Base-by-base conservation (phyloP, 1,284 basidiomycete species). In the Rhodotorula sp. region DNA sequence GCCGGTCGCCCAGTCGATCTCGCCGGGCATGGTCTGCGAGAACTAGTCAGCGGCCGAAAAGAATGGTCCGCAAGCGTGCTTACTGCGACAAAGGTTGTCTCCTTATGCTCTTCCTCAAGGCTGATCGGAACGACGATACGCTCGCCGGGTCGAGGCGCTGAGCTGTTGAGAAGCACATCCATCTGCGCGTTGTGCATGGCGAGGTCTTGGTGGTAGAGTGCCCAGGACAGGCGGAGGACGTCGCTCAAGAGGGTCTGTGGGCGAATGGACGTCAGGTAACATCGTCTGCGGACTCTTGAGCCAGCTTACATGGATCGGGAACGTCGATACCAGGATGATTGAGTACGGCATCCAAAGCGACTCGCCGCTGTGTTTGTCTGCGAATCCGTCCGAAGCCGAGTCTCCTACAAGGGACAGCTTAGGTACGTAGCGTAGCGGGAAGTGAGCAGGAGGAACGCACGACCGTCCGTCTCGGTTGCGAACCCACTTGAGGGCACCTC, bases 1-100 rank as follows among this genome's bases (percentile, higher is more conserved):
- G 32, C 80, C 81, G 34, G 77, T 77, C 39, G 81, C 79, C 76
- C 82, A 83, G 68, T 83, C 81, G 46, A 82, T 69, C 4, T 78
- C 80, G 11, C 83, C 83, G 2, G 83, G 79, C 80, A 83, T 80
- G 59, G 52, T 66, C 67, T 74, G 67, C 8, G 17, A n/a, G 19
- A 10, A 8, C 4, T 4, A 47, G 64, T 48, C 36, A 56, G 34
- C 46, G 19, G 29, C 29, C 20, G 8, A 58, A 47, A 30, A 48
- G 24, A 32, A 62, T 19, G 10, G 9, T 19, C 47, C 32, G 24
- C 9, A 20, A 24, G 47, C 6, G 53, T 10, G 39, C 59, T 22
- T 19, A 72, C 71, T 1, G 71, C 59, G 4, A 70, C 65, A 34
- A 73, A 70, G 54, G 29, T 52, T 7, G 65, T 65, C 9, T 62